Percentiles rank a stretch among this genome's conserved stretches.
phyloP scores from a whole-genome alignment of 163 green algal species.

The Scenedesmus sp. region DNA sequence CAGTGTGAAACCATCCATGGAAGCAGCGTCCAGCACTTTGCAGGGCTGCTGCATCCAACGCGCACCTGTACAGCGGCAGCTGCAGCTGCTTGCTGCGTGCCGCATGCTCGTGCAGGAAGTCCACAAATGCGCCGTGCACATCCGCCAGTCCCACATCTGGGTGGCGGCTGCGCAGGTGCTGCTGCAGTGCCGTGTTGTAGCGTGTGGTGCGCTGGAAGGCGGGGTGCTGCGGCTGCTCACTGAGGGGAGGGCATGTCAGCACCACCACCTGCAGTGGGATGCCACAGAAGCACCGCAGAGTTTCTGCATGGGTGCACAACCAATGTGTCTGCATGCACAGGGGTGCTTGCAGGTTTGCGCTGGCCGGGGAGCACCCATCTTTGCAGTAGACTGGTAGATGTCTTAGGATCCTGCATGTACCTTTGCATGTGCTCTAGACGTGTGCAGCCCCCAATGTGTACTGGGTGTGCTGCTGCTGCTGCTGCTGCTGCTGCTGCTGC shows the following conservation, averaged over 20 bases:
- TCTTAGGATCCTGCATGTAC: too few relatives aligned
- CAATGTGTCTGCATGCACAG: too few relatives aligned
- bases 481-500: too few relatives aligned
- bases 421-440: too few relatives aligned
- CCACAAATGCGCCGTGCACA: background rate
- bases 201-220: background rate
- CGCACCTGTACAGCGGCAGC: background rate
- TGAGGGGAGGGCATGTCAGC: background rate
- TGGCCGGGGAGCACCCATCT: too few relatives aligned
- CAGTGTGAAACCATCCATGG: too few relatives aligned
- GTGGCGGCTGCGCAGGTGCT: background rate
- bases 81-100: background rate
- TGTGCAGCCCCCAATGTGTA: too few relatives aligned
- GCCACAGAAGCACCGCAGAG: background rate
- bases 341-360: too few relatives aligned
- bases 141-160: conserved; percentile 6
- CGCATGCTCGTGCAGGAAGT: conserved; percentile 7
- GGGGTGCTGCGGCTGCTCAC: conserved; percentile 7
- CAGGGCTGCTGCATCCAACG: background rate
- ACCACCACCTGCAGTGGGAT: conserved; percentile 5
- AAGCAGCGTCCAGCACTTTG: background rate
- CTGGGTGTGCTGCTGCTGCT: too few relatives aligned
- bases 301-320: background rate
- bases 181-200: conserved; percentile 21
- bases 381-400: too few relatives aligned